A percentile compares a stretch with the other conserved stretches of the same genome.
Evolutionary conservation across 257 asterid species (phyloP).

Genomic region (Orobanche coerulescens): DNA sequence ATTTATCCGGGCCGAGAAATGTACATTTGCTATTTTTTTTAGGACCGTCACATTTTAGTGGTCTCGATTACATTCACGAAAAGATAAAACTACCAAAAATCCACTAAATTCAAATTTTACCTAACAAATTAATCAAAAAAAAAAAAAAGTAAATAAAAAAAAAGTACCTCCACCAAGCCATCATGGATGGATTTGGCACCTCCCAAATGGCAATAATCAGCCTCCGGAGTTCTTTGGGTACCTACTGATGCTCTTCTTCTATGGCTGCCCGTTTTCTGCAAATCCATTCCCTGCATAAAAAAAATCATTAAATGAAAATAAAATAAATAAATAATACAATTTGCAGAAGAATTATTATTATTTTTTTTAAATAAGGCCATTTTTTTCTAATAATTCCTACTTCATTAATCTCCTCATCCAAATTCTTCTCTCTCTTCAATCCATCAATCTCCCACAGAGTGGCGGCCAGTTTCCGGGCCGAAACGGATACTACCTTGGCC

Average conservation of each 20-base stretch:
- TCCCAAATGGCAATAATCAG: constrained; percentile 33
- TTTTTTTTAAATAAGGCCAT: no score
- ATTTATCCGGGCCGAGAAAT: no score
- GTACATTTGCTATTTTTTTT: no score
- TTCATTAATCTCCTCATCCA: constrained; percentile 40
- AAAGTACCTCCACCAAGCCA: constrained; percentile 57
- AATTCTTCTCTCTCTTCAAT: constrained; percentile 37
- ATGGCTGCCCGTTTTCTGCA: constrained; percentile 37
- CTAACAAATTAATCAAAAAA: neutral
- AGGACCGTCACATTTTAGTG: no score
- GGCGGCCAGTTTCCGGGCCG: constrained; percentile 80
- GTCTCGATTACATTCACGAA: no score
- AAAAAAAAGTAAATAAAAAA: neutral
- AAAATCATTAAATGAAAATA: neutral
- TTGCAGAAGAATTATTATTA: no score
- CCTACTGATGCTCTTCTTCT: constrained; percentile 63
- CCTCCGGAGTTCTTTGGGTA: constrained; percentile 51
- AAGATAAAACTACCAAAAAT: no score
- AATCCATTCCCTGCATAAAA: constrained; percentile 67
- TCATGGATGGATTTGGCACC: constrained; percentile 38
- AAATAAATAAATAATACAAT: constrained; percentile 13
- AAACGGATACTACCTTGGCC: constrained; percentile 47
- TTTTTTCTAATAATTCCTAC: constrained; percentile 29
- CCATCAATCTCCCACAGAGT: constrained; percentile 81
- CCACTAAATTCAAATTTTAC: no score